These are phyloP conservation scores for Nissolia schottii DNA, from an alignment of 306 rosid species.

Conservation along the genomic window DNA sequence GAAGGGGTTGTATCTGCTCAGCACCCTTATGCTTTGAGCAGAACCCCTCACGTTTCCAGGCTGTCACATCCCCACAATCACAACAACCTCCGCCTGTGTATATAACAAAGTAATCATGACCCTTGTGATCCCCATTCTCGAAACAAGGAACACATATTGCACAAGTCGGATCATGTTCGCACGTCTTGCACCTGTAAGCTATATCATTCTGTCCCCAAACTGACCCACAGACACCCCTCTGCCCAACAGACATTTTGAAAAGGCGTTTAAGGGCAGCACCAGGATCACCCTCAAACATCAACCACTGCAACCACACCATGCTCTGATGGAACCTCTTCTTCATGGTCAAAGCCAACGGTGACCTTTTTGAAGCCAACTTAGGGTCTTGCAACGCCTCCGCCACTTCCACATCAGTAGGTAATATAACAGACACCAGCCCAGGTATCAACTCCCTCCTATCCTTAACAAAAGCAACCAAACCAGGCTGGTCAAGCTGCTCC, in stretches of 20 bases:
- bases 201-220: conserved; percentile 86
- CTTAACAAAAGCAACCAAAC: conserved; percentile 64
- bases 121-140: conserved; percentile 77
- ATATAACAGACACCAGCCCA: conserved; percentile 57
- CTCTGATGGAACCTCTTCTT: conserved; percentile 51
- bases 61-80: conserved; percentile 97
- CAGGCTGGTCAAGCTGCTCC: conserved; percentile 51
- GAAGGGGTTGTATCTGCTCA: conserved; percentile 81
- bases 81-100: conserved; percentile 92
- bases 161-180: conserved; percentile 89
- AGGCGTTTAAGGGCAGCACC: conserved; percentile 41
- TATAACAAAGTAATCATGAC: conserved; percentile 79
- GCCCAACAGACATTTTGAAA: conserved; percentile 57
- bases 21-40: conserved; percentile 90
- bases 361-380: conserved; percentile 33
- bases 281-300: conserved; percentile 93
- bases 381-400: conserved; percentile 39
- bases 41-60: conserved; percentile 96
- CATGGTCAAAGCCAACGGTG: conserved; percentile 23
- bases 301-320: conserved; percentile 85
- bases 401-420: conserved; percentile 67
- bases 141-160: conserved; percentile 98
- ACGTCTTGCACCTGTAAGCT: conserved; percentile 87
- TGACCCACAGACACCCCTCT: conserved; percentile 91
- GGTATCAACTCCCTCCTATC: conserved; percentile 37